Evolutionary conservation across 169 alveolate species (phyloP), one percentile per base, ranked within the genome.

Genomic region (Cryptosporidium baileyi): DNA sequence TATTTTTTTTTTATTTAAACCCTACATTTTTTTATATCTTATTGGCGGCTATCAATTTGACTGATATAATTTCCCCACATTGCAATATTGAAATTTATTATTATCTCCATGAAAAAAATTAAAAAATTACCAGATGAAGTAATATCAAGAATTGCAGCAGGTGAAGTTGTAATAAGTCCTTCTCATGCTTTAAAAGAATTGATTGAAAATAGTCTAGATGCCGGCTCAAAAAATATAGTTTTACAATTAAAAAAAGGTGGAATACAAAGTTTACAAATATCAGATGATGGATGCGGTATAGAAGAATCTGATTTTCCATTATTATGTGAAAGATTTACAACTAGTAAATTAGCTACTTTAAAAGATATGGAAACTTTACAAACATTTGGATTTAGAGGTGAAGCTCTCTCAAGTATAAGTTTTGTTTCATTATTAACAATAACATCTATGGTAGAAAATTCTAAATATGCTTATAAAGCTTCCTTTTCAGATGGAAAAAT

Each of bases 351-450:
- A 63, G 57, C 80, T 15, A 65, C 90, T n/a, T 94, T 91, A 80
- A 90, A 92, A 36, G 98, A 95, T 89, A 91, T 98, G 36, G 85
- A 82, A 30, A 82, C 89, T 13, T 91, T 97, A 34, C 89, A 89
- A 28, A 96, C 98, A 24, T 97, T 97, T 89, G 99, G 99, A 5
- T 98, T 98, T 91, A 90, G 99, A 82, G 99, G 99, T 11, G 99
- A 98, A 90, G 99, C 99, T 8, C 89, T 98, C 38, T 97, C 99
- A 3, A 85, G 88, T 57, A 89, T 67, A 38, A 74, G 80, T 74
- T 74, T 38, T 22, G 85, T 57, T 24, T 74, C 81, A 49, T 38
- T n/a, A n/a, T 43, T 61, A 36, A 49, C 49, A 28, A 49, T 61
- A 60, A 44, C 81, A 1, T 60, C 67, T 7, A 63, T 79, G 52